Conservation (phyloP, 108 stramenopile species). For the Nitzschia inconspicua region DNA sequence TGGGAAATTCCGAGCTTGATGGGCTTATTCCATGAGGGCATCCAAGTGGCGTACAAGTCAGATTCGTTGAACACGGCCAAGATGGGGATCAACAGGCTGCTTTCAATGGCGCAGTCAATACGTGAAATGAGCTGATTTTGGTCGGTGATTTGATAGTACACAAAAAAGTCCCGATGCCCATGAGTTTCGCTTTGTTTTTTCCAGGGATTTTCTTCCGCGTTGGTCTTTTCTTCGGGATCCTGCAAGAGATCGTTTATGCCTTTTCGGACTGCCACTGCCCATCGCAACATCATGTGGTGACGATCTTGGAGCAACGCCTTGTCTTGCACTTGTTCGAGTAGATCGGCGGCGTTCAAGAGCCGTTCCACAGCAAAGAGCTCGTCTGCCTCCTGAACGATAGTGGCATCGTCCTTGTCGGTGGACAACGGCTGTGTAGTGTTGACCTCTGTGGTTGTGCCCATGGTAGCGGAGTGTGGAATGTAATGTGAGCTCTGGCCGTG, state of each 20-base stretch:
- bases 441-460: no score
- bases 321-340: constrained; percentile 19
- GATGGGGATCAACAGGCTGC: constrained; percentile 53
- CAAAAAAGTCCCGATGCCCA: constrained; percentile 58
- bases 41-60: constrained; percentile 66
- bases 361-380: constrained; percentile 26
- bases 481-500: no score
- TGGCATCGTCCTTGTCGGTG: constrained; percentile 30
- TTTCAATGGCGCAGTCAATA: constrained; percentile 63
- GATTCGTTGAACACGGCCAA: constrained; percentile 77
- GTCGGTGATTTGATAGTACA: constrained; percentile 58
- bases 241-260: constrained; percentile 21
- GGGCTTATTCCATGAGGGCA: constrained; percentile 57
- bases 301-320: constrained; percentile 10
- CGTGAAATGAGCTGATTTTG: constrained; percentile 42
- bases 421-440: no score
- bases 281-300: constrained; percentile 13
- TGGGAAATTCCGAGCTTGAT: constrained; percentile 42
- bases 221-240: constrained; percentile 16
- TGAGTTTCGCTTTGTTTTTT: constrained; percentile 64
- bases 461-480: no score
- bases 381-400: constrained; percentile 37
- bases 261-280: constrained; percentile 16
- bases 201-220: constrained; percentile 34
- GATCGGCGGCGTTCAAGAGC: constrained; percentile 27